Conservation (phyloP, 345 rosid species). For the Camelina laxa region DNA sequence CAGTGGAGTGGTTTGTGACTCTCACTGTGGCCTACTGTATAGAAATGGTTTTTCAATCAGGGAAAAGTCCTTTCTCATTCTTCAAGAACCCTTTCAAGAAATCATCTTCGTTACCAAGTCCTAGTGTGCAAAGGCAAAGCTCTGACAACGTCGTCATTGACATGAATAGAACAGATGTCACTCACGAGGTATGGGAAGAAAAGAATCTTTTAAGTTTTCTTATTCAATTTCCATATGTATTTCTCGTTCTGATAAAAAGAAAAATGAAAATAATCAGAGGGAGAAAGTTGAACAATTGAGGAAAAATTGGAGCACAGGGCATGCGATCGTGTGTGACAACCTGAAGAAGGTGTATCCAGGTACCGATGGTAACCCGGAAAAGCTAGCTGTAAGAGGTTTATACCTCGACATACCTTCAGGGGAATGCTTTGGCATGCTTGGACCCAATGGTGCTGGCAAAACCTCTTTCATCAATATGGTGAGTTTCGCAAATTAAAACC, state of each 20-base stretch:
- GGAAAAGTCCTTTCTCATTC: slow-evolving; percentile 60
- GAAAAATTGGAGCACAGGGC: slow-evolving; percentile 55
- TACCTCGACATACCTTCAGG: slow-evolving; percentile 87
- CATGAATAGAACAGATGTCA: slow-evolving; percentile 82
- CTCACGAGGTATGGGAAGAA: slow-evolving; percentile 48
- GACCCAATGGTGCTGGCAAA: slow-evolving; percentile 98
- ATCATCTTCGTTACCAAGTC: slow-evolving; percentile 46
- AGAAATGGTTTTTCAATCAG: slow-evolving; percentile 53
- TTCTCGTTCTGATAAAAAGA: slow-evolving; percentile 15
- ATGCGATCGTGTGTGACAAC: slow-evolving; percentile 74
- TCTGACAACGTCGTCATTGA: slow-evolving; percentile 64
- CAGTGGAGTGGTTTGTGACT: slow-evolving; percentile 72
- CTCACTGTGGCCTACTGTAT: slow-evolving; percentile 64
- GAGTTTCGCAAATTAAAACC: slow-evolving; percentile 26
- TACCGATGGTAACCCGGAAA: slow-evolving; percentile 87
- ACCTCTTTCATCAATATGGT: slow-evolving; percentile 96
- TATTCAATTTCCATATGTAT: background rate
- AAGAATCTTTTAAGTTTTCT: background rate
- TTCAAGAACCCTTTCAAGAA: slow-evolving; percentile 48
- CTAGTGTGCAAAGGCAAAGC: slow-evolving; percentile 60
- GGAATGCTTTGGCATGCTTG: slow-evolving; percentile 97
- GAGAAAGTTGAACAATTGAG: slow-evolving; percentile 77
- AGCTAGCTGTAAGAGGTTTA: slow-evolving; percentile 82
- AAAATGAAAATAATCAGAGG: slow-evolving; percentile 50
- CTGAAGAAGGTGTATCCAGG: slow-evolving; percentile 86